Evolutionary conservation across 2,329 filamentous ascomycete genomes (phyloP), one percentile per base, ranked within the genome.

Genomic region (Alternaria triticina): DNA sequence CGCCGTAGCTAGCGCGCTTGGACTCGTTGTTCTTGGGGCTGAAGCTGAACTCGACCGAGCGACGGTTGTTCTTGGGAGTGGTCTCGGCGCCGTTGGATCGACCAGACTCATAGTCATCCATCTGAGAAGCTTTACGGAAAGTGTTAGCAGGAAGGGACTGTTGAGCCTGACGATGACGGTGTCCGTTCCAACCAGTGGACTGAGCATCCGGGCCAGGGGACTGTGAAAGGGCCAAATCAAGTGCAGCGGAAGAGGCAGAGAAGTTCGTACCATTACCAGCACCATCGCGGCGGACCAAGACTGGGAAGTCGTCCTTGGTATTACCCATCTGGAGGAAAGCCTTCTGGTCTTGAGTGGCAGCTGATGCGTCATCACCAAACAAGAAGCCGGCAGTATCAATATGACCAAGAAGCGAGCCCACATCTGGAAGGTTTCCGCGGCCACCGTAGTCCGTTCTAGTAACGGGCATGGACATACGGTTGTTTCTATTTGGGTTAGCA

Each of bases 401-500:
- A 70, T 92, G 90, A 66, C 96, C 94, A 61, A 97, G 79, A 71
- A 89, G 79, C 23, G 82, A 79, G 45, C 78, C 77, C 44, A 83
- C 74, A 59, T 84, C 83, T 45, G 83, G 78, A 51, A 82, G 76
- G 64, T 77, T 86, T 40, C 71, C 67, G 51, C 91, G 89, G 72
- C 89, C 82, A 66, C 90, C 87, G 69, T 86, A 89, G 69, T 90
- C 88, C 69, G 89, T 88, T 64, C 87, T 87, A 51, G 91, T 93
- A 55, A 95, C 91, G 30, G 95, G 95, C 91, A 97, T 94, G 5
- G 95, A 97, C 81, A 97, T 97, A 68, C 95, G 91, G 79, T 97
- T 96, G 64, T 90, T 86, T 70, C 93, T 96, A 72, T 54, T 55
- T 56, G 30, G 61, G 61, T 58, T 59, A 66, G 61, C 71, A 66